phyloP scores from a whole-genome alignment of 2,329 filamentous ascomycete species.

The Penicillium brevicompactum region DNA sequence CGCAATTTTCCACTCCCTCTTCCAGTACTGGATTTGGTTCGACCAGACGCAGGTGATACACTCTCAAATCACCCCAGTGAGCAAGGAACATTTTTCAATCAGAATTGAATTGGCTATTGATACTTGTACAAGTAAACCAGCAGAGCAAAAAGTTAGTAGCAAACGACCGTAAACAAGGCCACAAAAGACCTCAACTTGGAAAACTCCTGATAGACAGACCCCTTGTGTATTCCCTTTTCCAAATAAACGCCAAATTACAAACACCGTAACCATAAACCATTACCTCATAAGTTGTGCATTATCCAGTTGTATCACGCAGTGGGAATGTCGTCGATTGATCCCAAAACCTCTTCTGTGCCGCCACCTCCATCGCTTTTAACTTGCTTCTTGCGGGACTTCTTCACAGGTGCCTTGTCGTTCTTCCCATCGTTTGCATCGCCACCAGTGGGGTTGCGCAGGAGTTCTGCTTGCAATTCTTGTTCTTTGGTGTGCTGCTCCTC shows the following conservation, averaged over 20 bases:
- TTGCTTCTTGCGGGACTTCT: constrained; percentile 36
- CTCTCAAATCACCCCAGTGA: too few species aligned
- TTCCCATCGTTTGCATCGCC: constrained; percentile 36
- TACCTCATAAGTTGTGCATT: not conserved
- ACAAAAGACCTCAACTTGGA: constrained; percentile 2
- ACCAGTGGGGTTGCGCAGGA: constrained; percentile 45
- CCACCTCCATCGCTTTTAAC: constrained; percentile 32
- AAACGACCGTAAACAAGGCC: not conserved
- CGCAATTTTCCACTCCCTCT: constrained; percentile 35
- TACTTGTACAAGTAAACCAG: not conserved
- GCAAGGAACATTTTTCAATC: not conserved
- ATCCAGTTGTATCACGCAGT: not conserved
- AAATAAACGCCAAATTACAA: constrained; percentile 1
- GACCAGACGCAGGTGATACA: constrained; percentile 42
- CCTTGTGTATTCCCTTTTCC: constrained; percentile 6
- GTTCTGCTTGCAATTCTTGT: constrained; percentile 46
- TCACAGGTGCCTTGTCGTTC: constrained; percentile 27
- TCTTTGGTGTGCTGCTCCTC: constrained; percentile 51
- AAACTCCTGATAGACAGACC: constrained; percentile 1
- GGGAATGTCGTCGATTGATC: constrained; percentile 40
- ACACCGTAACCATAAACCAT: constrained; percentile 6
- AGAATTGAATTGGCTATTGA: not conserved
- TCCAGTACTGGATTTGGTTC: constrained; percentile 50
- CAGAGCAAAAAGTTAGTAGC: not conserved
- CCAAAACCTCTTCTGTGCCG: constrained; percentile 45